Evolutionary conservation across 2,329 filamentous ascomycete genomes (phyloP).

Genomic region (Talaromyces sp.): DNA sequence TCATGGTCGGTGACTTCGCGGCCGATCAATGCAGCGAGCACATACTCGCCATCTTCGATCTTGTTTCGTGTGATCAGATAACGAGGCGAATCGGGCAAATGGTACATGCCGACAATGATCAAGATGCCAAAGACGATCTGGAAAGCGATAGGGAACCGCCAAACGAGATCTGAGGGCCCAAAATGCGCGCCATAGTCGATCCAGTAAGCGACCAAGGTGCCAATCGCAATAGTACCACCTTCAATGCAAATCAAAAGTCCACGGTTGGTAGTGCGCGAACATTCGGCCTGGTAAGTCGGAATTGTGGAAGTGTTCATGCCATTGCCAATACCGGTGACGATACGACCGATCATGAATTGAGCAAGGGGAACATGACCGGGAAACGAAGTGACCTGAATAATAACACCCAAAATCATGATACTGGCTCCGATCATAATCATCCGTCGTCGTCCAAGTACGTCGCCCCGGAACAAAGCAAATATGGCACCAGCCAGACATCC

Average conservation of each 20-base stretch:
- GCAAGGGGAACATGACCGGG: constrained; percentile 36
- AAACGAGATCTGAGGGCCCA: constrained; percentile 35
- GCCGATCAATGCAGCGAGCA: constrained; percentile 49
- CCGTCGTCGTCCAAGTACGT: constrained; percentile 36
- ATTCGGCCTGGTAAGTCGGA: constrained; percentile 51
- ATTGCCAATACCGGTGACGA: constrained; percentile 53
- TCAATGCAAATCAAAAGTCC: constrained; percentile 61
- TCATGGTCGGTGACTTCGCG: constrained; percentile 50
- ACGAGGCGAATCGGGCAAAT: constrained; percentile 45
- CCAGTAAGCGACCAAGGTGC: constrained; percentile 53
- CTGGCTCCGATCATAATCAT: constrained; percentile 57
- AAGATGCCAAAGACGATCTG: constrained; percentile 50
- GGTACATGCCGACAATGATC: constrained; percentile 42
- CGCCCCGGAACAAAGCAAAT: constrained; percentile 35
- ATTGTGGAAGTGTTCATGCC: constrained; percentile 56
- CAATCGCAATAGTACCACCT: constrained; percentile 51
- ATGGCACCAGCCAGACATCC: constrained; percentile 39
- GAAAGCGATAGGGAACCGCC: constrained; percentile 55
- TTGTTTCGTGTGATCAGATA: constrained; percentile 46
- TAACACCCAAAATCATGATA: constrained; percentile 45
- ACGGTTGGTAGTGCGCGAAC: constrained; percentile 54
- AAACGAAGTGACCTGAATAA: constrained; percentile 36
- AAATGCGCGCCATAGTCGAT: constrained; percentile 48
- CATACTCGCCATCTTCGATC: constrained; percentile 47
- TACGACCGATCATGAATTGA: constrained; percentile 53